Conservation (phyloP, 441 rosid species). For the Pelargonium cotyledonis region DNA sequence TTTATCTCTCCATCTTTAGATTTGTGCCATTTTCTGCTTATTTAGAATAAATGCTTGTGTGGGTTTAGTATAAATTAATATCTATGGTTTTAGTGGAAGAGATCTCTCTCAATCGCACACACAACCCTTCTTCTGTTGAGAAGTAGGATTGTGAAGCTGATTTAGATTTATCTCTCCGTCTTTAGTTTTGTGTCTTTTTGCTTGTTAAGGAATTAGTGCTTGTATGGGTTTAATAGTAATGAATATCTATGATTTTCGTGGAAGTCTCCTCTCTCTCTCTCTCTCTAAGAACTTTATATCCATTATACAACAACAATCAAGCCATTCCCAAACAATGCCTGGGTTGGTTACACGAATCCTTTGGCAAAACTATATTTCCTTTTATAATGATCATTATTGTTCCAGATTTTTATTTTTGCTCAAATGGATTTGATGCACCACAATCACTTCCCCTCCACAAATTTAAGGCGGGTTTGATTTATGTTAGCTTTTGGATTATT, state of each 20-base stretch:
- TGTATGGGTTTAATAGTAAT: background rate
- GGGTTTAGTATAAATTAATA: background rate
- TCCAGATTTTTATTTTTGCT: no score
- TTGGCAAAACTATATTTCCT: no score
- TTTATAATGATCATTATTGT: no score
- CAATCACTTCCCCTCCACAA: no score
- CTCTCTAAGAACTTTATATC: no score
- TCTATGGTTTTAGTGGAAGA: background rate
- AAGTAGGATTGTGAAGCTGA: conserved; percentile 17
- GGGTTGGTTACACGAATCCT: no score
- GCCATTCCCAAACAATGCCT: no score
- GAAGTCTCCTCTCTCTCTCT: background rate
- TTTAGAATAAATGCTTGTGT: conserved; percentile 2
- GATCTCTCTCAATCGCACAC: no score
- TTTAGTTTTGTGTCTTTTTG: conserved; percentile 21
- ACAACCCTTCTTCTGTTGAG: conserved; percentile 5
- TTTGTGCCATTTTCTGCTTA: background rate
- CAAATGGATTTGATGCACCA: no score
- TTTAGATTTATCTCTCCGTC: conserved; percentile 29
- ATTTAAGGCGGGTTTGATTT: no score
- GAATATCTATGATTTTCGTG: conserved; percentile 1
- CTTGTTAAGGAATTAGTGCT: conserved; percentile 2
- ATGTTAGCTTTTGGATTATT: no score
- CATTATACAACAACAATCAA: no score
- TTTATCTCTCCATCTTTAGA: conserved; percentile 32